Evolutionary conservation across 2,329 filamentous ascomycete species (phyloP).

Genomic region (Colletotrichum sp.): DNA sequence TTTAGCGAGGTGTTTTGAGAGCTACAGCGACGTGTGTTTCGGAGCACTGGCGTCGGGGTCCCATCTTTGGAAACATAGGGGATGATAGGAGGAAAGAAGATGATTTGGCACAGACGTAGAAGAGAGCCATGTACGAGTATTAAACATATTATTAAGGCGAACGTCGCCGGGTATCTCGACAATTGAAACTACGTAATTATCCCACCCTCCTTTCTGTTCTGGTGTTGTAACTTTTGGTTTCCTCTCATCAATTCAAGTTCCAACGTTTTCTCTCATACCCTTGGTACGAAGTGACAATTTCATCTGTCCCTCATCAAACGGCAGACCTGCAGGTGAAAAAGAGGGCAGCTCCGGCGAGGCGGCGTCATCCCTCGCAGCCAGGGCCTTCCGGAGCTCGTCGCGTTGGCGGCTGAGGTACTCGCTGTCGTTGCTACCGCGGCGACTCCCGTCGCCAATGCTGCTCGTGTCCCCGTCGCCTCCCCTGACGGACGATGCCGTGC

Average conservation of each 20-base stretch:
- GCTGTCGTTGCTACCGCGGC: slow-evolving; percentile 50
- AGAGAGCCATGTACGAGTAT: background rate
- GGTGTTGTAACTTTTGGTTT: background rate
- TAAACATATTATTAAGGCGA: background rate
- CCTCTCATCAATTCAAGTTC: slow-evolving; percentile 1
- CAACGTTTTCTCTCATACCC: slow-evolving; percentile 55
- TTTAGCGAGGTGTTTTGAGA: background rate
- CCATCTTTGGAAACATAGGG: too few species aligned
- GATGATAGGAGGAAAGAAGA: too few species aligned
- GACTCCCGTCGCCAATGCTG: slow-evolving; percentile 42
- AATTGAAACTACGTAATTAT: slow-evolving; percentile 9
- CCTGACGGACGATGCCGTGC: slow-evolving; percentile 19
- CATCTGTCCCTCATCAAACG: slow-evolving; percentile 50
- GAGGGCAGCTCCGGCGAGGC: background rate
- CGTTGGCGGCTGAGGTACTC: slow-evolving; percentile 43
- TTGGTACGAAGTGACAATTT: slow-evolving; percentile 61
- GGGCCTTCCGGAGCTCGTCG: slow-evolving; percentile 45
- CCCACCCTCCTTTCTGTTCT: background rate
- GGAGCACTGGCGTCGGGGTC: background rate
- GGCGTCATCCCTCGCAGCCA: slow-evolving; percentile 29
- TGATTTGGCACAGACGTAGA: background rate
- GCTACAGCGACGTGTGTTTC: background rate
- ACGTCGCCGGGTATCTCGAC: slow-evolving; percentile 15
- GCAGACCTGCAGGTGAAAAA: slow-evolving; percentile 33
- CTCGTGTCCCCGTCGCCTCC: slow-evolving; percentile 41